These are phyloP conservation scores for Diplosphaera chodatii DNA, from an alignment of 139 green algal genomes.

Conservation along the genomic window DNA sequence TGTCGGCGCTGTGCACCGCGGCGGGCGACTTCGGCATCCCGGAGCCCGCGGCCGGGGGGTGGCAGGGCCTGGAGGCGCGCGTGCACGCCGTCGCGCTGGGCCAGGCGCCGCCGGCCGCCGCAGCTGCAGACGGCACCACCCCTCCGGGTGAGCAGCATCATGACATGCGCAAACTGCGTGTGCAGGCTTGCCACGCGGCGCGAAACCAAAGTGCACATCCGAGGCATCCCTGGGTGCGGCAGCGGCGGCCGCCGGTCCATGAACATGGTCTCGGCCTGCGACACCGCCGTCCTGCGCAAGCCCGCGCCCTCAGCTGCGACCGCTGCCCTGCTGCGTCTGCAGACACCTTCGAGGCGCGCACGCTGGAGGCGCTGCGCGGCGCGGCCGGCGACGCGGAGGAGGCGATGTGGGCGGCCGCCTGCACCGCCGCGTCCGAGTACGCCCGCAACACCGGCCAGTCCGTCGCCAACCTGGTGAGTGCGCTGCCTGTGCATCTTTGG, in stretches of 20 bases:
- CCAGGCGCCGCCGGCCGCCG: background rate
- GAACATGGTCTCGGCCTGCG: too few relatives aligned
- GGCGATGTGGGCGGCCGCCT: background rate
- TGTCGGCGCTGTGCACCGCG: background rate
- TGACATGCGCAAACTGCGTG: too few relatives aligned
- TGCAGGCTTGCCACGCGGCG: too few relatives aligned
- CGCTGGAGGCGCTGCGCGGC: background rate
- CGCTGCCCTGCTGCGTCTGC: too few relatives aligned
- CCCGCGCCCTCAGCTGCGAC: too few relatives aligned
- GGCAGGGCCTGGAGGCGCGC: background rate
- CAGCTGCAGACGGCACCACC: too few relatives aligned
- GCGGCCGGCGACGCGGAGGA: background rate
- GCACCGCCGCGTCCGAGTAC: background rate
- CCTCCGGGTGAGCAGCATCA: too few relatives aligned
- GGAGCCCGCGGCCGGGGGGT: background rate
- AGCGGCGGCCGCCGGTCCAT: too few relatives aligned
- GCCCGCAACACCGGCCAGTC: slow-evolving; percentile 1
- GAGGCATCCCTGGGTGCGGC: too few relatives aligned
- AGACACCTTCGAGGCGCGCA: background rate
- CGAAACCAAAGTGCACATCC: too few relatives aligned
- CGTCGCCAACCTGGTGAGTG: background rate
- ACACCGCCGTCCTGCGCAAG: too few relatives aligned
- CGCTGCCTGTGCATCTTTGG: too few relatives aligned
- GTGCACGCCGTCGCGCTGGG: background rate
- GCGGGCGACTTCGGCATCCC: background rate